Conservation (phyloP, 176 grass and related monocot genomes). For the Oryza nivara region DNA sequence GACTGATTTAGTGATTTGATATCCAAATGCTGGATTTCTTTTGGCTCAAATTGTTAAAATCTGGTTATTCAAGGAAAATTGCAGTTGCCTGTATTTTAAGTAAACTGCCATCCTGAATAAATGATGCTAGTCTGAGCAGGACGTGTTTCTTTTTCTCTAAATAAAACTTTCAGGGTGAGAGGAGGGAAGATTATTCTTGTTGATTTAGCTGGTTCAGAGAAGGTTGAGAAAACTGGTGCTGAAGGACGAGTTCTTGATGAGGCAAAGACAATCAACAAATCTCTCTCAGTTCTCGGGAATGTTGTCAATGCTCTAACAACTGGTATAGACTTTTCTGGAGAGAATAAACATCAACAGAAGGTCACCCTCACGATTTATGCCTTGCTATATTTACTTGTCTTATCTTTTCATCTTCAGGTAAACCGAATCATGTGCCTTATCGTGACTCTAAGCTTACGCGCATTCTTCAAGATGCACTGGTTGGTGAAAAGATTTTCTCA, state of each 20-base stretch:
- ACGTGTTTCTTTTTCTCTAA: slow-evolving; percentile 6
- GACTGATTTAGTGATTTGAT: neutral
- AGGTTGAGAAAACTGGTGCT: slow-evolving; percentile 89
- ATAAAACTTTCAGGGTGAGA: slow-evolving; percentile 54
- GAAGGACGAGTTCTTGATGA: slow-evolving; percentile 83
- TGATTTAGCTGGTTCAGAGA: slow-evolving; percentile 92
- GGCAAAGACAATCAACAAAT: slow-evolving; percentile 94
- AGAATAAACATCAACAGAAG: slow-evolving; percentile 5
- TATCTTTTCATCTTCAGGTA: slow-evolving; percentile 56
- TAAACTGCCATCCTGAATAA: slow-evolving; percentile 27
- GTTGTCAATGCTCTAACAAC: slow-evolving; percentile 90
- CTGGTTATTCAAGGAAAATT: neutral
- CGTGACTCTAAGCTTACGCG: slow-evolving; percentile 90
- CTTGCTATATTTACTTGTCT: slow-evolving; percentile 9
- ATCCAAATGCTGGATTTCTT: neutral
- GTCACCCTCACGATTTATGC: neutral
- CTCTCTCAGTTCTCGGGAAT: slow-evolving; percentile 85
- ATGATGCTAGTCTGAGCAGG: neutral
- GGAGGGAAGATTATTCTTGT: slow-evolving; percentile 86
- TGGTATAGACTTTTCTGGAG: slow-evolving; percentile 51
- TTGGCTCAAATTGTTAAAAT: neutral
- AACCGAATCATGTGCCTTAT: slow-evolving; percentile 83
- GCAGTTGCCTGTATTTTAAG: slow-evolving; percentile 3
- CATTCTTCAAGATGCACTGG: slow-evolving; percentile 95
- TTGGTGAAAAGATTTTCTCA: slow-evolving; percentile 43